Evolutionary conservation across 768 basidiomycete species (phyloP), one percentile per base, ranked within the genome.

Genomic region (Coprinopsis marcescibilis): DNA sequence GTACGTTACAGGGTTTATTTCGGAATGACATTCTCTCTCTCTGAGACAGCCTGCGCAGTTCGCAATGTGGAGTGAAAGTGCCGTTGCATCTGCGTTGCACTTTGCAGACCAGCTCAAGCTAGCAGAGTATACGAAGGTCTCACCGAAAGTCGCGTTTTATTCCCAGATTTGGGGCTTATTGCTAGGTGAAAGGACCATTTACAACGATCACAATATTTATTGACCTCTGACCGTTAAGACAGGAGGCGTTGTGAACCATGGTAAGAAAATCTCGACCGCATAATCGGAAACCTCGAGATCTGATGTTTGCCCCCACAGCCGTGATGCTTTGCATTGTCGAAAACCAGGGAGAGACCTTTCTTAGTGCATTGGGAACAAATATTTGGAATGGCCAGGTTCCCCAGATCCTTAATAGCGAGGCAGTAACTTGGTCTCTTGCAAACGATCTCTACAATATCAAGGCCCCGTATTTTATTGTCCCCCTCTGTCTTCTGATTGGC

Each of bases 141-240:
- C 84, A 21, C 81, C 83, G 19, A 78, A 82, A 12, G 70, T 73
- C 30, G 78, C 82, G 64, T 81, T 85, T 60, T 57, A 77, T 8
- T 78, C 79, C 5, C 83, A 85, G 55, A 65, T 82, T n/a, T 75
- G 75, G 70, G 81, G 81, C 3, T 81, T 81, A 0, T 69, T 84
- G 36, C 66, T 84, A 45, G 81, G 71, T 69, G 43, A 38, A 57
- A 52, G 5, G 33, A 35, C 11, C 15, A n/a, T n/a, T n/a, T n/a
- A n/a, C n/a, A n/a, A n/a, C 20, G 11, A 25, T 17, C 10, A 14
- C 40, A 12, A 23, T 6, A 19, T 40, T 8, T 25, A 24, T 40
- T 17, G 46, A 38, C 15, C 19, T 33, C 23, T n/a, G 35, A 20
- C 30, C 5, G 39, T 11, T 38, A 30, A 23, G 40, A 23, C 40